phyloP scores from a whole-genome alignment of 2,329 filamentous ascomycete genomes.

The Talaromyces sp. region DNA sequence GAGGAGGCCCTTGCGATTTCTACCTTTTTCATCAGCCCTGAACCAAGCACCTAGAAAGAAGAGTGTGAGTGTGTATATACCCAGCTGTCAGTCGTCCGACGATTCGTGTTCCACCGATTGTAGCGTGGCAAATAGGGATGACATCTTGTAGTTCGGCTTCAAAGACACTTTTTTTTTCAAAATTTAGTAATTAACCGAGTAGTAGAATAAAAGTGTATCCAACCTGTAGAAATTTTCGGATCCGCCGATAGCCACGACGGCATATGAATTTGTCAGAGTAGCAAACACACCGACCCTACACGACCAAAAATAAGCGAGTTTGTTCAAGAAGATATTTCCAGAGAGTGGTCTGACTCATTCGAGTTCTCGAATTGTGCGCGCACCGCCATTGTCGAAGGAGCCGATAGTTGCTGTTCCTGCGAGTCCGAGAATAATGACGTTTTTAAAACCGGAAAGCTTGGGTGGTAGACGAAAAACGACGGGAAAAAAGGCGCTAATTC shows the following conservation, averaged over 20 bases:
- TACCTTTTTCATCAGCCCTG: slow-evolving; percentile 25
- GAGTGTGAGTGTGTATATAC: slow-evolving; percentile 41
- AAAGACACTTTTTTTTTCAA: slow-evolving; percentile 68
- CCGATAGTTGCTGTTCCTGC: slow-evolving; percentile 1
- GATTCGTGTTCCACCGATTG: slow-evolving; percentile 93
- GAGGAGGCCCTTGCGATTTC: slow-evolving; percentile 93
- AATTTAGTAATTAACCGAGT: neutral
- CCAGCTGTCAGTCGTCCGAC: slow-evolving; percentile 92
- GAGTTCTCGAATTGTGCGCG: slow-evolving; percentile 48
- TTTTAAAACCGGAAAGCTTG: neutral
- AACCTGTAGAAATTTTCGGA: slow-evolving; percentile 97
- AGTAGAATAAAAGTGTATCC: neutral
- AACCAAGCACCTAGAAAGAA: neutral
- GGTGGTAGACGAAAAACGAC: no score
- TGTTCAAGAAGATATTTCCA: neutral
- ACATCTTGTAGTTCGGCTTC: slow-evolving; percentile 96
- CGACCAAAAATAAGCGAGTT: neutral
- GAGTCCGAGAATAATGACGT: neutral
- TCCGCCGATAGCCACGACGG: slow-evolving; percentile 86
- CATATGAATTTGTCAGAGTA: slow-evolving; percentile 95
- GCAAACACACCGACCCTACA: slow-evolving; percentile 89
- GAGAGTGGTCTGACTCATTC: slow-evolving; percentile 36
- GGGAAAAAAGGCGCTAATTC: neutral
- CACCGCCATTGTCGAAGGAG: slow-evolving; percentile 37
- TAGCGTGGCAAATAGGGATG: slow-evolving; percentile 93